A percentile compares a stretch with the other conserved stretches of the same genome.
These are phyloP conservation scores for Epichloe sp. DNA, from an alignment of 2,329 filamentous ascomycete species.

Conservation along the genomic window DNA sequence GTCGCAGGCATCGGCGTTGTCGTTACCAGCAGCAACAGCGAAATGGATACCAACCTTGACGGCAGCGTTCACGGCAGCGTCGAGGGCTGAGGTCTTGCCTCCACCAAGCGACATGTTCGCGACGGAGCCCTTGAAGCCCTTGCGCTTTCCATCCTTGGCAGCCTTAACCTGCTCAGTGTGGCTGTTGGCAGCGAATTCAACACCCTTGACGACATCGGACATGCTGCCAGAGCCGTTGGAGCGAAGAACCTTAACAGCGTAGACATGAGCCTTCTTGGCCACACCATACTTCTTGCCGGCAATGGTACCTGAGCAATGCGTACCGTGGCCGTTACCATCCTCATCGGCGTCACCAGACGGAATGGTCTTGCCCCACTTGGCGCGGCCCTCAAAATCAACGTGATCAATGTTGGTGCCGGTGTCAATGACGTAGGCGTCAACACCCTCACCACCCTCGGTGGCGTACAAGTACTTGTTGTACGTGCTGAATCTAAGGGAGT, in stretches of 20 bases:
- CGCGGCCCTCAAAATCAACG: conserved; percentile 94
- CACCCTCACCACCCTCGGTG: conserved; percentile 82
- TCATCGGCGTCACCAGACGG: conserved; percentile 70
- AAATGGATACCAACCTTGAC: conserved; percentile 91
- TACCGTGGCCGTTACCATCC: conserved; percentile 97
- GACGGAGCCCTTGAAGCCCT: conserved; percentile 97
- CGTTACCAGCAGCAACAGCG: conserved; percentile 94
- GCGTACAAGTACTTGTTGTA: conserved; percentile 99
- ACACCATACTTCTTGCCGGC: conserved; percentile 99
- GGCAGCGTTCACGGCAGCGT: conserved; percentile 86
- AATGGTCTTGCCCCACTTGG: conserved; percentile 94
- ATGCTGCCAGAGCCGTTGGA: conserved; percentile 97
- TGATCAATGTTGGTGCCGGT: conserved; percentile 90
- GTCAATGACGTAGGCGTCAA: conserved; percentile 97
- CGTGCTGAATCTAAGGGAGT: conserved; percentile 72
- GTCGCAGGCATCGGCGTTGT: conserved; percentile 98
- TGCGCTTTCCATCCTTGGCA: conserved; percentile 76
- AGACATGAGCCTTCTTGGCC: conserved; percentile 94
- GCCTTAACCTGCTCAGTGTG: conserved; percentile 64
- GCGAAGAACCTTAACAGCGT: conserved; percentile 94
- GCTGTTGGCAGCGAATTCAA: conserved; percentile 78
- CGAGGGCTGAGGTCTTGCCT: conserved; percentile 87
- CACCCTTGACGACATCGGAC: conserved; percentile 97
- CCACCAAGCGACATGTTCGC: conserved; percentile 99
- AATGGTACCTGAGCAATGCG: conserved; percentile 96